phyloP scores from a whole-genome alignment of 768 basidiomycete species.

The Trametes maxima region DNA sequence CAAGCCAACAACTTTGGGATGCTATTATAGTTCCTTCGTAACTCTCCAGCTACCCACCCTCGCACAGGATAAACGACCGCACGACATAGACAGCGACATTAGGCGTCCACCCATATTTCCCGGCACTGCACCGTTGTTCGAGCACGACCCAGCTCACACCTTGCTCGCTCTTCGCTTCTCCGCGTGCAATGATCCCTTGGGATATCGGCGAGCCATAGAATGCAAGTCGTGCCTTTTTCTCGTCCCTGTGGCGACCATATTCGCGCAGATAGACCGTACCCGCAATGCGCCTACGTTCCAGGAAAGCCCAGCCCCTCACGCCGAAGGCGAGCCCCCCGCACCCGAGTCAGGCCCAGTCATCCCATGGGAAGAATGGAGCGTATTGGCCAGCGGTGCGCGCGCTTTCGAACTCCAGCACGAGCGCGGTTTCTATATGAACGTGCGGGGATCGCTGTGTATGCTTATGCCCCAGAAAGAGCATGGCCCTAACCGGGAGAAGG shows the following conservation, averaged over 20 bases:
- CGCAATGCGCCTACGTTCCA: neutral
- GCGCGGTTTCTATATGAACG: neutral
- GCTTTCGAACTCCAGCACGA: neutral
- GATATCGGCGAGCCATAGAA: neutral
- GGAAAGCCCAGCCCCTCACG: neutral
- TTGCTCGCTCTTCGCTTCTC: neutral
- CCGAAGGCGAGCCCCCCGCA: neutral
- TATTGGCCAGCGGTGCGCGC: neutral
- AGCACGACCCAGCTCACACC: conserved; percentile 1
- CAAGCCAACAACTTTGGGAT: neutral
- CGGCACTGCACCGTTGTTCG: neutral
- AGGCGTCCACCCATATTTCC: neutral
- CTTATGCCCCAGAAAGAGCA: neutral
- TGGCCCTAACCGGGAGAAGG: neutral
- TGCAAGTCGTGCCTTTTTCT: conserved; percentile 5
- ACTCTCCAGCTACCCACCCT: neutral
- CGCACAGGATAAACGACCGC: neutral
- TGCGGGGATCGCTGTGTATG: neutral
- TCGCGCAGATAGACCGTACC: neutral
- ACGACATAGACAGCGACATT: neutral
- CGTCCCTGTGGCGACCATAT: neutral
- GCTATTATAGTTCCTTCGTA: neutral
- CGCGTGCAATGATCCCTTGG: neutral
- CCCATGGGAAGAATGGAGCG: conserved; percentile 5
- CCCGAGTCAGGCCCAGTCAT: neutral